Evolutionary conservation across 139 green algal species (phyloP).

Genomic region (Auxenochlorella pyrenoidosa): DNA sequence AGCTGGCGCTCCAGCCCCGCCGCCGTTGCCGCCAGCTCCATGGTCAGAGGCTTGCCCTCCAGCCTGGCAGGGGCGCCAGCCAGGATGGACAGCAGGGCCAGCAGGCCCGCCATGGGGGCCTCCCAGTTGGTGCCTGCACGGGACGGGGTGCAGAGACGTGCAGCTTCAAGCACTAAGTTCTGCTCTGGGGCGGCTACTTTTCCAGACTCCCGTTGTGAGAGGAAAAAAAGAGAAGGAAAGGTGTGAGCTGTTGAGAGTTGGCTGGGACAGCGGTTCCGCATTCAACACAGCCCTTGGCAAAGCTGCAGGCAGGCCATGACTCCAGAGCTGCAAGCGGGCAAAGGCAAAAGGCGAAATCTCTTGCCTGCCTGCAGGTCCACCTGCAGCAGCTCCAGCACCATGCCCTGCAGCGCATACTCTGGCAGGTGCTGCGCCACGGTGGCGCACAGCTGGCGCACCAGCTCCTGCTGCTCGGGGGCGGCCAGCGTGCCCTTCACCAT

Average conservation of each 20-base stretch:
- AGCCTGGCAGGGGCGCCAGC: constrained; percentile 28
- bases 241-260: too few relatives aligned
- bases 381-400: constrained; percentile 80
- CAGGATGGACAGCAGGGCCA: constrained; percentile 66
- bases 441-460: constrained; percentile 62
- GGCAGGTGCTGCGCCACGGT: constrained; percentile 62
- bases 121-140: constrained; percentile 56
- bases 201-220: too few relatives aligned
- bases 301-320: too few relatives aligned
- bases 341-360: background rate
- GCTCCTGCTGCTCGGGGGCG: constrained; percentile 60
- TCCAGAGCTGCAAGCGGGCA: too few relatives aligned
- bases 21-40: constrained; percentile 33
- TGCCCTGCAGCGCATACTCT: constrained; percentile 68
- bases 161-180: too few relatives aligned
- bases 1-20: background rate
- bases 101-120: constrained; percentile 59
- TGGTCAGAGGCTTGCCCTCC: background rate
- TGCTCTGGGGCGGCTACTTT: too few relatives aligned
- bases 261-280: too few relatives aligned
- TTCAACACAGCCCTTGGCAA: too few relatives aligned
- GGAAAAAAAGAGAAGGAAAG: too few relatives aligned
- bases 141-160: background rate
- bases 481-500: constrained; percentile 37
- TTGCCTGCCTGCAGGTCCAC: constrained; percentile 46